These are phyloP conservation scores for Pestalotiopsis sp. DNA, from an alignment of 2,329 filamentous ascomycete genomes.

Conservation along the genomic window DNA sequence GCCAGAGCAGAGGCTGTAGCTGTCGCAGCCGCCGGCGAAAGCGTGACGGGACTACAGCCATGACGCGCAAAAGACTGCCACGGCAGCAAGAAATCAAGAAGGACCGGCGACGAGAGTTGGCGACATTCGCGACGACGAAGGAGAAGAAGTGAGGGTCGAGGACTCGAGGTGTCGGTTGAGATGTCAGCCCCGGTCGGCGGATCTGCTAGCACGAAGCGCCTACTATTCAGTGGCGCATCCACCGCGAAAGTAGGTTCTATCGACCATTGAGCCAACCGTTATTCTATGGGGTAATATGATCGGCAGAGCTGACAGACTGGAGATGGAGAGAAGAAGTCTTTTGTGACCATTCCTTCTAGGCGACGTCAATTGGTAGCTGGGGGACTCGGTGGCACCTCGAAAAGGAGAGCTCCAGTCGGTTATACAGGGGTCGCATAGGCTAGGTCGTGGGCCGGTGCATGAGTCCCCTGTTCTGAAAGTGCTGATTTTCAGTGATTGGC, in stretches of 20 bases:
- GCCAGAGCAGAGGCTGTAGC: slow-evolving; percentile 4
- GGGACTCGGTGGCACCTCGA: not conserved
- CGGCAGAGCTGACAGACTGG: not conserved
- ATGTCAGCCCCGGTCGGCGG: too few relatives aligned
- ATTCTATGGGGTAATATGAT: not conserved
- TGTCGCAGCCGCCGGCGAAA: slow-evolving; percentile 1
- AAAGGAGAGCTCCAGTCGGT: not conserved
- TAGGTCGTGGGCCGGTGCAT: too few relatives aligned
- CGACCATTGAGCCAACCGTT: too few relatives aligned
- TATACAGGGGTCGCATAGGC: not conserved
- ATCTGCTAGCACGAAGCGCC: too few relatives aligned
- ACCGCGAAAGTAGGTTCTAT: too few relatives aligned
- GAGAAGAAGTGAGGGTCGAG: not conserved
- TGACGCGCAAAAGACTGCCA: not conserved
- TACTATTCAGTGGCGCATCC: too few relatives aligned
- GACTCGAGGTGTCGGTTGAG: too few relatives aligned
- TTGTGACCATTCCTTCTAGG: not conserved
- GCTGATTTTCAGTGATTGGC: too few relatives aligned
- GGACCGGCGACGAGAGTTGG: not conserved
- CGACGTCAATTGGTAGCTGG: not conserved
- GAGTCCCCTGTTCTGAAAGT: too few relatives aligned
- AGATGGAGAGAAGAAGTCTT: not conserved
- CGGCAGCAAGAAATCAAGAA: not conserved
- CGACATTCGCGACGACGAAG: not conserved
- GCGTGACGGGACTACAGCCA: not conserved